Base-by-base conservation (phyloP, 2,329 filamentous ascomycete genomes). In the Fusarium nelsonii region DNA sequence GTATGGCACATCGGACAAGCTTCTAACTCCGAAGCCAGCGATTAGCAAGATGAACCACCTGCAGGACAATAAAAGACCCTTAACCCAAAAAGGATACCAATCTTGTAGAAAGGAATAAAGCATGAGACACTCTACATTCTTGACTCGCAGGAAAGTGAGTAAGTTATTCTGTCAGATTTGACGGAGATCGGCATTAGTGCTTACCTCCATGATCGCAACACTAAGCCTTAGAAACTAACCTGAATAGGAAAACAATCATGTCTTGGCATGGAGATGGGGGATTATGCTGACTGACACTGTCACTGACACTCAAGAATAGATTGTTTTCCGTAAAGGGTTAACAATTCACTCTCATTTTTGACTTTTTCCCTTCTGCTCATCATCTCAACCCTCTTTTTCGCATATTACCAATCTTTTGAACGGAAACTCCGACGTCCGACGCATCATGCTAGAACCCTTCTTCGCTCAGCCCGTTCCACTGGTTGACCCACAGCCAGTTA, bases 231-330 rank as follows among this genome's bases (percentile, higher is more conserved):
- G 4, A 3, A 4, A 36, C 60, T 58, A 71, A 44, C 64, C 65
- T 26, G 11, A 74, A 68, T 72, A 74, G 73, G 73, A 70, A 74
- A 70, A 70, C 65, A 74, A 72, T 74, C 73, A 2, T 48, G 45
- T 55, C 54, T 63, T 63, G 63, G 60, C 48, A 52, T 41, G 2
- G 36, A 14, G 30, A 15, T 12, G 11, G 40, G 50, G 30, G 48
- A 45, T 43, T 20, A 39, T 66, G 46, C 44, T 58, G 50, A 59
- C 40, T 20, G 23, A 18, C 48, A 18, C 39, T 23, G 45, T 26
- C 34, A 12, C 11, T 40, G 34, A 4, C 23, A 23, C 26, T 36
- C 48, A 39, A 41, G 44, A 40, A 23, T 8, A 3, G 34, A 71
- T 61, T 64, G 52, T 26, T 70, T 52, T 51, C 72, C 56, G 10